Evolutionary conservation across 345 rosid genomes (phyloP), one percentile per base, ranked within the genome.

Genomic region (Hibiscus mutabilis): DNA sequence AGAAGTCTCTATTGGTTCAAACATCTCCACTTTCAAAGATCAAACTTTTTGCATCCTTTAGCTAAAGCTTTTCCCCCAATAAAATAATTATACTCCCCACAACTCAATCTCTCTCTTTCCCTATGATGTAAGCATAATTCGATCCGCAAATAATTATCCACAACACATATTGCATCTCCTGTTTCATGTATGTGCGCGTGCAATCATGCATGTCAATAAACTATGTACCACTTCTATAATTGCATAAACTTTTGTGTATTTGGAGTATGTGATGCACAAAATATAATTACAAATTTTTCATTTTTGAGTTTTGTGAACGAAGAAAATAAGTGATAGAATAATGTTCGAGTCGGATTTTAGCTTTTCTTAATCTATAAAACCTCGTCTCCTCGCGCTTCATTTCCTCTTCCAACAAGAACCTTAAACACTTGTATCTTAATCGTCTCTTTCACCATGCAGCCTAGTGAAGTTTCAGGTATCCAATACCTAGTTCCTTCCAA

Each of bases 41-140:
- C 83, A 78, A 88, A 86, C 89, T 86, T 66, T 64, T 75, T 22
- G 37, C 76, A 70, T 60, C 64, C 65, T 60, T 55, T 76, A 71
- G 83, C 79, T 63, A 44, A 62, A 69, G 59, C 69, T 66, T 79
- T 81, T 77, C 74, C 75, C 70, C 70, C 68, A 78, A 63, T 81
- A 73, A 82, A 84, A 82, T 84, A 85, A 89, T 82, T 77, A 57
- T 74, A 74, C 77, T 68, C 82, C 89, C 86, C 88, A 87, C 83
- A 73, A 78, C 15, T 64, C 56, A 55, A 69, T 33, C 61, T 9
- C 24, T 52, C 63, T 80, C 78, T 80, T 72, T 70, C 70, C 7
- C 40, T 35, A 6, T 86, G 80, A 87, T 83, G 87, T 83, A 83
- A 87, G 88, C 89, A 68, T 62, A 60, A 77, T 74, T 74, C 72